Base-by-base conservation (phyloP, 2,329 filamentous ascomycete genomes). In the Aaosphaeria arxii region DNA sequence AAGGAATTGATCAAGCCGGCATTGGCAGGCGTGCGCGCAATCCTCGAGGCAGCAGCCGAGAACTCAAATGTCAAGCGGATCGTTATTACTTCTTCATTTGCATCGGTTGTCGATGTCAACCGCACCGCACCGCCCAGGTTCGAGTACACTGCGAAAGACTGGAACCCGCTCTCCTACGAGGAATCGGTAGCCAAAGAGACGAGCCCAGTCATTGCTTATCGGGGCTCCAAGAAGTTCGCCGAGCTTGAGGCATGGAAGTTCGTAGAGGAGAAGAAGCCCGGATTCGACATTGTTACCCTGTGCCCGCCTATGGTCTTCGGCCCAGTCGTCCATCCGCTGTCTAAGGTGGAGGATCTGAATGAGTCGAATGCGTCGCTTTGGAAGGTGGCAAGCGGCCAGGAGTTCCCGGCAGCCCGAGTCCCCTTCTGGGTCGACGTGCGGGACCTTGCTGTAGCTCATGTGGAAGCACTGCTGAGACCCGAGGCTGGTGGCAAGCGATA, bases 381-480 rank as follows among this genome's bases (percentile, higher is more conserved):
- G 57, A 49, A 53, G 44, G 47, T 54, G 28, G 42, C 49, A 0
- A 73, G 71, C 4, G 55, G 53, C n/a, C 57, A 61, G 40, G 69
- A 57, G 2, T 46, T 78, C 1, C 75, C 76, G 0, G 54, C 64
- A 2, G 63, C 71, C 1, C 56, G 68, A 1, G 72, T 76, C 1
- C 68, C 69, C 1, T 72, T 73, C 41, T 79, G 72, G 71, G 70
- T 77, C 17, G 76, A 79, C 49, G 76, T 75, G 1, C 59, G 76
- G 5, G 75, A 78, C 52, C 56, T 79, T 1, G 75, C 76, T 0
- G 50, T 57, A 9, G 74, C 73, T 0, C 77, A 78, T 52, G 69
- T 75, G 1, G 67, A 71, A 40, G 74, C 76, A 1, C 55, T 76
- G 2, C 32, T 77, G 9, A 58, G 55, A 3, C 61, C 61, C 0